These are phyloP conservation scores for Xylariaceae sp. DNA, from an alignment of 2,329 filamentous ascomycete genomes.

Conservation along the genomic window DNA sequence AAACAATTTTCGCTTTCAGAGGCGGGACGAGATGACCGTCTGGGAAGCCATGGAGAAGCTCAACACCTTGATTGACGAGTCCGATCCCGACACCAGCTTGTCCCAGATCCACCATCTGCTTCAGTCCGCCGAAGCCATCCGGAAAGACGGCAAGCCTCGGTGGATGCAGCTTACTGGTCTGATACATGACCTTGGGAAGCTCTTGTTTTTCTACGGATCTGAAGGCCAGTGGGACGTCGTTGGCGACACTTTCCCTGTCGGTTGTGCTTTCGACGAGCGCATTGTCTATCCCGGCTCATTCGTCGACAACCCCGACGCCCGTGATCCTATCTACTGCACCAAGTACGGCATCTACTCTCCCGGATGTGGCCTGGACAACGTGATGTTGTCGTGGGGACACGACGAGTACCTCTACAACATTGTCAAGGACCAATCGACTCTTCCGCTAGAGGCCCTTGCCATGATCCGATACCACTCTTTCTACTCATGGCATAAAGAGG, in stretches of 20 bases:
- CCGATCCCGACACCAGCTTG: slow-evolving; percentile 81
- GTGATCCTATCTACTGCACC: slow-evolving; percentile 67
- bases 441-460: slow-evolving; percentile 76
- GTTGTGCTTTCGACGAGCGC: slow-evolving; percentile 65
- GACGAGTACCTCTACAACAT: slow-evolving; percentile 86
- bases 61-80: slow-evolving; percentile 85
- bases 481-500: slow-evolving; percentile 84
- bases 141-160: slow-evolving; percentile 73
- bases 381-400: slow-evolving; percentile 88
- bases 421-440: slow-evolving; percentile 71
- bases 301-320: slow-evolving; percentile 65
- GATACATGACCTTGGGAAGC: slow-evolving; percentile 75
- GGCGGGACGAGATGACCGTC: slow-evolving; percentile 67
- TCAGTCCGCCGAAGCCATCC: slow-evolving; percentile 84
- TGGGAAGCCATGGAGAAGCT: slow-evolving; percentile 93
- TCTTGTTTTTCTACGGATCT: slow-evolving; percentile 76
- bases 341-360: slow-evolving; percentile 73
- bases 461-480: slow-evolving; percentile 95
- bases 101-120: slow-evolving; percentile 87
- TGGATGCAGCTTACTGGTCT: slow-evolving; percentile 78
- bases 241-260: slow-evolving; percentile 77
- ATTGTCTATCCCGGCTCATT: slow-evolving; percentile 83
- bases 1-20: slow-evolving; percentile 60
- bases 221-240: slow-evolving; percentile 91
- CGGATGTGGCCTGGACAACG: slow-evolving; percentile 76